Evolutionary conservation across 768 basidiomycete species (phyloP).

Genomic region (Pholiota microspora): DNA sequence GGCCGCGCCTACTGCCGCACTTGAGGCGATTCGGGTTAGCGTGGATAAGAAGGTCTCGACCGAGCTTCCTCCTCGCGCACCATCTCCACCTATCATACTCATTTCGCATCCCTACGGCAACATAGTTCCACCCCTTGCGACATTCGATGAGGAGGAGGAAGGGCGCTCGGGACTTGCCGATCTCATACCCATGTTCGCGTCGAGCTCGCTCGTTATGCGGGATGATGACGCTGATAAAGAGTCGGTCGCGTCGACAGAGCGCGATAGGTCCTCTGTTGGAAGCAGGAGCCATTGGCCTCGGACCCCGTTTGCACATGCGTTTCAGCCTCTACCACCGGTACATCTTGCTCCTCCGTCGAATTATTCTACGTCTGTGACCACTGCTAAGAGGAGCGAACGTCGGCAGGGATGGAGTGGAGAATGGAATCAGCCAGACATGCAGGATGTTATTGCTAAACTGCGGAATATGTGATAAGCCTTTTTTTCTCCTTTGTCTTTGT

Average conservation of each 20-base stretch:
- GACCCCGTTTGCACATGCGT: conserved; percentile 3
- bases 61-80: not conserved
- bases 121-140: not conserved
- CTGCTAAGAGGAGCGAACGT: conserved; percentile 5
- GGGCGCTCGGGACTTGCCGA: no score
- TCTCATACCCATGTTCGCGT: not conserved
- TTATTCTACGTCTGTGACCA: not conserved
- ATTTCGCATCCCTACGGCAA: conserved; percentile 1
- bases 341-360: not conserved
- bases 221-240: no score
- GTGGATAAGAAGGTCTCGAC: not conserved
- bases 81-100: not conserved
- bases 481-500: not conserved
- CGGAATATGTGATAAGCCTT: conserved; percentile 1
- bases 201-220: no score
- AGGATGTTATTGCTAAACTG: conserved; percentile 13
- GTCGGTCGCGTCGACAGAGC: not conserved
- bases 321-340: not conserved
- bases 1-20: not conserved
- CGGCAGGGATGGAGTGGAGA: conserved; percentile 19
- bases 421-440: conserved; percentile 18
- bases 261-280: not conserved
- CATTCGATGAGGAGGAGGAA: not conserved
- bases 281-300: conserved; percentile 1
- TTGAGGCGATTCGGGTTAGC: not conserved